Base-by-base conservation (phyloP, 2,329 filamentous ascomycete genomes). In the Aspergillus texensis region DNA sequence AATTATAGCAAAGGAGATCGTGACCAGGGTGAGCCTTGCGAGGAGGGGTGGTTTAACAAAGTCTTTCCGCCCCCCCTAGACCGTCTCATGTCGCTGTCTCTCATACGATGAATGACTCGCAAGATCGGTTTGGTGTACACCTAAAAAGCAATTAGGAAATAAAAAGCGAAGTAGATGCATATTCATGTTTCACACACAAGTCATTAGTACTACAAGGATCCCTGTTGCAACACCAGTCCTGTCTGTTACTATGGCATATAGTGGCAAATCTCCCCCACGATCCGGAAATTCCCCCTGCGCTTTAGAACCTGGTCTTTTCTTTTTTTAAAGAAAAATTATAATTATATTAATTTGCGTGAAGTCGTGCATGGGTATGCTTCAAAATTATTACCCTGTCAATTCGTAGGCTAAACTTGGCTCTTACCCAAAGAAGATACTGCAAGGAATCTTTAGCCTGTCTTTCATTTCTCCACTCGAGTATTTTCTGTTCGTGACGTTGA, bases 231-330 rank as follows among this genome's bases (percentile, higher is more conserved):
- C 61, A 63, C 62, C 62, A 56, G 65, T 67, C 67, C 62, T 63
- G 55, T 50, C 48, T 50, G 56, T 55, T 54, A 64, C 58, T 65
- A 64, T 63, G 52, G 21, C n/a, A 58, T 57, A 61, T 69, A 70
- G 68, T 68, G 67, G 68, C 62, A 67, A 68, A 68, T 65, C 65
- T 61, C 58, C 68, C 68, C 71, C 71, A 72, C 71, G 71, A 74
- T 71, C 67, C 69, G 63, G 67, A 65, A 69, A 65, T 62, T 62
- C 60, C 62, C 61, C 63, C 63, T 56, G 57, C 61, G 28, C 41
- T 56, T 60, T 48, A 57, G 52, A 62, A 57, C 53, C 16, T 41
- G 45, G 43, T 62, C 39, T 60, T 59, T 61, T 61, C 41, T 62
- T 54, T 60, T 50, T 58, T 64, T 53, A 59, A n/a, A 41, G 8